Percentiles rank a stretch among this genome's conserved stretches.
Conservation (phyloP, 768 basidiomycete genomes). For the Russula abietina region DNA sequence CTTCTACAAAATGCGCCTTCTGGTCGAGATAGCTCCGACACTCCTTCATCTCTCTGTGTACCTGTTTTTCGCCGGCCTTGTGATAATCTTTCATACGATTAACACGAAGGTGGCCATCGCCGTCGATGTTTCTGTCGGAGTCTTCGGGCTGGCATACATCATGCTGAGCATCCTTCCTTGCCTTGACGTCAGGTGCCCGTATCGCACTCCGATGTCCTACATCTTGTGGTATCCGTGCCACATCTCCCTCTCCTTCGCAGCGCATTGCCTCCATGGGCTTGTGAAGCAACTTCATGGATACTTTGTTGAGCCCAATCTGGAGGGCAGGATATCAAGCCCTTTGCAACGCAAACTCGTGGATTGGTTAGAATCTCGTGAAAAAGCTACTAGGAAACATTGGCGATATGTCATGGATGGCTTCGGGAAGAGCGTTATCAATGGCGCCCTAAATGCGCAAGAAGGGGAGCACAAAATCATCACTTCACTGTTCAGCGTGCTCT, state of each 20-base stretch:
- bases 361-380: not conserved
- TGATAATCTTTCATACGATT: not conserved
- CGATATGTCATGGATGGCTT: not conserved
- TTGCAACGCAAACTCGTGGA: not conserved
- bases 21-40: not conserved
- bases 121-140: not conserved
- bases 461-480: not conserved
- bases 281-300: not conserved
- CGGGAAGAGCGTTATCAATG: not conserved
- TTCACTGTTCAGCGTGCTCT: not conserved
- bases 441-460: not conserved
- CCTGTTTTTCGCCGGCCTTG: not conserved
- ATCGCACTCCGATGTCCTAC: not conserved
- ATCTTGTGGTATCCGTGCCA: not conserved
- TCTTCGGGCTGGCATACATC: not conserved
- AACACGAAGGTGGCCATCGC: not conserved
- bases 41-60: not conserved
- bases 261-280: not conserved
- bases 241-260: not conserved
- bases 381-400: not conserved
- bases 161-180: not conserved
- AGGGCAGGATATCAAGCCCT: not conserved
- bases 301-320: not conserved
- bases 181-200: not conserved
- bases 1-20: not conserved